Base-by-base conservation (phyloP, 2,329 filamentous ascomycete genomes). In the Talaromyces atroroseus region DNA sequence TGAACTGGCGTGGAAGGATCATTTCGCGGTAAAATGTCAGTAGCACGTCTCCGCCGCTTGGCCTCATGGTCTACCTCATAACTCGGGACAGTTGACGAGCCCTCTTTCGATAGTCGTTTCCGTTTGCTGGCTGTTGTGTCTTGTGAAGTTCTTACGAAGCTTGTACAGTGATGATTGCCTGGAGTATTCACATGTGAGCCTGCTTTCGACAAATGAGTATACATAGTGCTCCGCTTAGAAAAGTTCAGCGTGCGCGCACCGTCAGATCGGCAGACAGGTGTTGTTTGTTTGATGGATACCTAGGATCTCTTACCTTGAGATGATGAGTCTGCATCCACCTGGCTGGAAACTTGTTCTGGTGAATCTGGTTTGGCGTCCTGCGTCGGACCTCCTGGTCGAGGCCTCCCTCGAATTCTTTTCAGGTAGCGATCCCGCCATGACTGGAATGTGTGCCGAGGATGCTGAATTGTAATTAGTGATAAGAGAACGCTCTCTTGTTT, bases 371-470 rank as follows among this genome's bases (percentile, higher is more conserved):
- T 42, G 42, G 21, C 52, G 50, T 26, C 50, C 47, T 20, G 47
- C 8, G 54, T 47, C 58, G 50, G 60, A 29, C 66, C 62, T 14
- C 68, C 72, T 18, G 74, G 74, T 2, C 70, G 69, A 36, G 67
- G 66, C 8, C 58, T 66, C 12, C 69, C 69, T 20, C 69, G 67
- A 11, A 78, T 60, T 21, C 59, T 63, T 58, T 73, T 78, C 14
- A 77, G 34, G 60, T 74, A 79, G n/a, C 76, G 72, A 62, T 76
- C 70, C 34, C 77, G 71, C 72, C 74, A 79, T 32, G 77, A 78
- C 63, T 80, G 77, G 61, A 62, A 79, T 2, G 77, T 72, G 63
- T 80, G 77, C 48, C 68, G 64, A 11, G 76, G 72, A 59, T 75
- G 64, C 75, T 77, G 57, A 11, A 23, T 5, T 21, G 2, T 12